Evolutionary conservation across 108 stramenopile genomes (phyloP), one percentile per base, ranked within the genome.

Genomic region (Fragilaria radians): DNA sequence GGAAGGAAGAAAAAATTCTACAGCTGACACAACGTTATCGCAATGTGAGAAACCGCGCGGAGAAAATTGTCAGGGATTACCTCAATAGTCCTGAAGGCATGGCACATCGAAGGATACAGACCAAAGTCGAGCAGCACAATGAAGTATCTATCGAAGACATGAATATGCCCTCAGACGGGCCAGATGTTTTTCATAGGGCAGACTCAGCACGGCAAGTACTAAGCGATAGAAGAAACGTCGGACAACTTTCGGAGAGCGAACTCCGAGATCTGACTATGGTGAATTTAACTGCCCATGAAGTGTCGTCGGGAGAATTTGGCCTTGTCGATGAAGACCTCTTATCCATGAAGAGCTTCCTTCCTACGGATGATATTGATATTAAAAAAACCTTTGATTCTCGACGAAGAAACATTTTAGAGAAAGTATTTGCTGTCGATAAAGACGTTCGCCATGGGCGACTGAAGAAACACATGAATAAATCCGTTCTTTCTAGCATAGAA

Each of bases 351-450:
- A 91, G 89, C 59, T 91, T 82, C 54, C 46, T 76, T 30, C 82
- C 83, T 1, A 36, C 33, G 25, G 49, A 72, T 54, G 52, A 59
- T 0, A 60, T 68, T 3, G 69, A 48, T 32, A n/a, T n/a, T n/a
- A 33, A 26, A 21, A 58, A 25, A 18, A 74, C 85, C 49, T 91
- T 88, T 59, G 86, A 91, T 63, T 72, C 66, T 56, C 70, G 59
- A 26, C 77, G 76, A 54, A 68, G 89, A 63, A 86, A 73, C 14
- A 34, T 86, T 17, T 52, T 93, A 42, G 91, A 93, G 32, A 67
- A 80, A 2, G 45, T 88, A 7, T 93, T 93, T 72, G 81, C 88
- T 24, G 82, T 88, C 5, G 91, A 93, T 63, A 65, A 65, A 26
- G 81, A 84, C 33, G 88, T 86, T 1, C 62, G 87, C 18, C 78